Conservation (phyloP, 2,329 filamentous ascomycete genomes). For the Hymenoscyphus occultus region DNA sequence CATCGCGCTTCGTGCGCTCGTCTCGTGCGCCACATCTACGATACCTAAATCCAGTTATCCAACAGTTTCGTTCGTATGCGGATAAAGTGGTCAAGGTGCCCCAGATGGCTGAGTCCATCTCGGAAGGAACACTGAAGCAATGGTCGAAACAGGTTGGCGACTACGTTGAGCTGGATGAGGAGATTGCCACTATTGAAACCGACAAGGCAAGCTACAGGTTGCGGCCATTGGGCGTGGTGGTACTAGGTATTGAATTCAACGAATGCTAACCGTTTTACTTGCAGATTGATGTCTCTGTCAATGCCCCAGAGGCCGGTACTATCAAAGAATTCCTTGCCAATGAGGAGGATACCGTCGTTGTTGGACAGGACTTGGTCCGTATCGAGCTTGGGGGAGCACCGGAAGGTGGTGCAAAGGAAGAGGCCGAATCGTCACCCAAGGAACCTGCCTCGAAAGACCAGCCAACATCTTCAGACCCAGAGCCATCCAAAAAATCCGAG, state of each 20-base stretch:
- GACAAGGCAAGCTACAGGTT: conserved; percentile 69
- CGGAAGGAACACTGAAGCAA: conserved; percentile 93
- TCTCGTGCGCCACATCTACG: conserved; percentile 32
- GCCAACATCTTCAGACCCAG: conserved; percentile 49
- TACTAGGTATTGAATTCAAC: background rate
- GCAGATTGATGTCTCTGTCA: conserved; percentile 94
- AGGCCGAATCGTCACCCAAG: conserved; percentile 54
- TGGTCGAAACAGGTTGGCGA: conserved; percentile 92
- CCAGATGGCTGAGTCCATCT: conserved; percentile 98
- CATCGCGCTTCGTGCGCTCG: conserved; percentile 35
- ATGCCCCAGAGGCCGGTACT: conserved; percentile 83
- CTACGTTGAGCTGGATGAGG: conserved; percentile 91
- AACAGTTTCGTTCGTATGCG: conserved; percentile 63
- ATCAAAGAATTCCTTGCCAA: conserved; percentile 89
- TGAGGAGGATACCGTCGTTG: conserved; percentile 92
- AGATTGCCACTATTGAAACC: conserved; percentile 97
- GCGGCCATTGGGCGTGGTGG: background rate
- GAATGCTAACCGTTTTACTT: conserved; percentile 17
- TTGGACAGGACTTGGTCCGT: conserved; percentile 87
- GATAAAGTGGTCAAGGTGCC: conserved; percentile 90
- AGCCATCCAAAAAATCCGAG: conserved; percentile 36
- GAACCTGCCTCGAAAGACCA: conserved; percentile 55
- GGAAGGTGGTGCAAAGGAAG: conserved; percentile 47
- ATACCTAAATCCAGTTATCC: conserved; percentile 45
- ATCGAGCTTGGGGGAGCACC: conserved; percentile 73